Evolutionary conservation across 106 monocot genomes (phyloP).

Genomic region (Phalaenopsis aphrodite): DNA sequence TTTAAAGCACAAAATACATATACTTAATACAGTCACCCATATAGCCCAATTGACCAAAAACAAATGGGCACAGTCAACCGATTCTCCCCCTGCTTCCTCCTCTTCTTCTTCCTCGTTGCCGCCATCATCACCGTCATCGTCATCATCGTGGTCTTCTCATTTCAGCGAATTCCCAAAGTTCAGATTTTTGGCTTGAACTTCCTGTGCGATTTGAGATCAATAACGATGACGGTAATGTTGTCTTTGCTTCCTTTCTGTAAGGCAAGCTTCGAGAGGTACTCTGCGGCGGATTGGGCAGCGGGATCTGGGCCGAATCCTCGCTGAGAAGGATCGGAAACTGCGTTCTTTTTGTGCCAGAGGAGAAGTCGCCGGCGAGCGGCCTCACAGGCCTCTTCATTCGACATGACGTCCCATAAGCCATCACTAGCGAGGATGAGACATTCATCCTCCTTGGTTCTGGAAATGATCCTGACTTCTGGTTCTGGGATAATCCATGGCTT

Average conservation of each 20-base stretch:
- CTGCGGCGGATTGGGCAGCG: conserved; percentile 67
- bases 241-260: conserved; percentile 60
- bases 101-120: not conserved
- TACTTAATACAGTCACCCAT: not conserved
- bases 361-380: conserved; percentile 31
- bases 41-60: not conserved
- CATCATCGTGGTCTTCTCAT: not conserved
- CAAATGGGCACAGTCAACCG: not conserved
- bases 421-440: conserved; percentile 73
- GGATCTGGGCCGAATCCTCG: conserved; percentile 30
- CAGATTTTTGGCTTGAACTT: conserved; percentile 38
- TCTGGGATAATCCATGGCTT: conserved; percentile 66
- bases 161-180: not conserved
- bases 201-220: conserved; percentile 57
- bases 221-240: conserved; percentile 59
- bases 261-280: conserved; percentile 52
- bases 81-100: not conserved
- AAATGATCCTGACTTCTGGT: conserved; percentile 53
- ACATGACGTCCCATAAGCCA: conserved; percentile 62
- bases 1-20: not conserved
- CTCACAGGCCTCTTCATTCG: conserved; percentile 59
- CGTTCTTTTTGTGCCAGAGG: conserved; percentile 51
- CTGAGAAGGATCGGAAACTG: conserved; percentile 5
- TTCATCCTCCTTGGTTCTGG: conserved; percentile 52
- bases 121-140: too few relatives aligned